These are phyloP conservation scores for Sclerotinia subarctica DNA, from an alignment of 2,329 filamentous ascomycete species.

Conservation along the genomic window DNA sequence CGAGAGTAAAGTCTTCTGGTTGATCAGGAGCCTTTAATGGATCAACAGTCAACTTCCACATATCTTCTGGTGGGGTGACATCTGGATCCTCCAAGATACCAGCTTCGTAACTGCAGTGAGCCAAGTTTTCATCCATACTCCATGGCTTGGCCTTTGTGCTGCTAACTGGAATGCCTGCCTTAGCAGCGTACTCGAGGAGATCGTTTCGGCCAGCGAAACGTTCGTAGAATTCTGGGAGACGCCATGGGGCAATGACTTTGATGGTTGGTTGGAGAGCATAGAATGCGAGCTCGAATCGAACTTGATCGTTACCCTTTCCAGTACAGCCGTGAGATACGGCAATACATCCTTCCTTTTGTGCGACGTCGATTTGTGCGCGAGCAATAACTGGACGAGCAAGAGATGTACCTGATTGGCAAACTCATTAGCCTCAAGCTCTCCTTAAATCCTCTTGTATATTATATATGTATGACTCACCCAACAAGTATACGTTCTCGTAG, in stretches of 20 bases:
- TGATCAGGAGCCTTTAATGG: constrained; percentile 67
- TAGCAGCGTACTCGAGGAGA: constrained; percentile 67
- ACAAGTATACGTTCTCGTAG: constrained; percentile 64
- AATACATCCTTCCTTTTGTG: constrained; percentile 54
- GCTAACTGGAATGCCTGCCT: constrained; percentile 67
- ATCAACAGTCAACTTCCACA: constrained; percentile 74
- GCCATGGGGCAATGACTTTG: constrained; percentile 74
- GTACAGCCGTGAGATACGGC: constrained; percentile 55
- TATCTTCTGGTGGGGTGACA: constrained; percentile 67
- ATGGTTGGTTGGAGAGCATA: constrained; percentile 61
- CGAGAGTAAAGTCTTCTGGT: constrained; percentile 67
- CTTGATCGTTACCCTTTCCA: constrained; percentile 64
- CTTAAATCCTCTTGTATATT: not conserved
- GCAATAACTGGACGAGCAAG: constrained; percentile 70
- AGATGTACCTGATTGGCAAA: constrained; percentile 47
- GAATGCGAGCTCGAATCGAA: constrained; percentile 63
- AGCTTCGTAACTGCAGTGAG: constrained; percentile 77
- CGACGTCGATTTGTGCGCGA: constrained; percentile 61
- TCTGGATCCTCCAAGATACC: constrained; percentile 67
- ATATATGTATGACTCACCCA: constrained; percentile 44
- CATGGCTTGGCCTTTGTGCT: constrained; percentile 71
- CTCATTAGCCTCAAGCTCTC: not conserved
- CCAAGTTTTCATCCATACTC: constrained; percentile 67
- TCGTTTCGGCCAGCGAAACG: constrained; percentile 69
- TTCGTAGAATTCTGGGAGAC: constrained; percentile 66